Base-by-base conservation (phyloP, 805 yeast genomes). In the Lachancea waltii region DNA sequence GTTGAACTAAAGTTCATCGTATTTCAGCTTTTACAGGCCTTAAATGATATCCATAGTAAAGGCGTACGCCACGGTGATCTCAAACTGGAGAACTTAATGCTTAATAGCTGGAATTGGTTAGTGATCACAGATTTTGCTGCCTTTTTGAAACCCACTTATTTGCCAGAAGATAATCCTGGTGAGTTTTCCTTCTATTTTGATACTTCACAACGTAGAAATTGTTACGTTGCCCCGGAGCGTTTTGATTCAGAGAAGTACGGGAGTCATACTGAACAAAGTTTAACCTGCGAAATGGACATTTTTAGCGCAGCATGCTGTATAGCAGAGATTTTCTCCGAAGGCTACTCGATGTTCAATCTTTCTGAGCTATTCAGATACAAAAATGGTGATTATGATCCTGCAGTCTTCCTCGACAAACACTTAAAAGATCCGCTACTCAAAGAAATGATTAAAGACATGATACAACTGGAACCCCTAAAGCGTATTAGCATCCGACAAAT, bases 151-250 rank as follows among this genome's bases (percentile, higher is more conserved):
- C 98, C 98, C 0, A 77, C 77, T 0, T 77, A 71, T 49, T 62
- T 92, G 22, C 97, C 97, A 0, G 95, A 85, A 46, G 92, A 87
- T 48, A 90, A 92, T 53, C 97, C 97, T 0, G 83, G 89, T 9
- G 90, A 83, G 45, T 92, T 84, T 51, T 78, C 92, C 1, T 92
- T 90, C 54, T 92, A 81, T 60, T 92, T 89, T 56, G 97, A 92
- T 62, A 85, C 90, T 3, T 83, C 95, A 2, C 85, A 77, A 54
- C 69, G 97, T 46, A 70, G 95, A 50, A 73, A 77, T 2, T 92
- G 98, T 60, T 90, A 90, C 58, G 60, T 92, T 30, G 97, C 98
- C 0, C 98, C 98, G 0, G 98, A 92, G 56, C 66, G 98, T 47
- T 90, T 92, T 51, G 59, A 52, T 44, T 49, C 51, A 5, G 44